Percentiles rank a stretch among this genome's conserved stretches.
Evolutionary conservation across 2,329 filamentous ascomycete species (phyloP).

Genomic region (Teratosphaeria nubilosa): DNA sequence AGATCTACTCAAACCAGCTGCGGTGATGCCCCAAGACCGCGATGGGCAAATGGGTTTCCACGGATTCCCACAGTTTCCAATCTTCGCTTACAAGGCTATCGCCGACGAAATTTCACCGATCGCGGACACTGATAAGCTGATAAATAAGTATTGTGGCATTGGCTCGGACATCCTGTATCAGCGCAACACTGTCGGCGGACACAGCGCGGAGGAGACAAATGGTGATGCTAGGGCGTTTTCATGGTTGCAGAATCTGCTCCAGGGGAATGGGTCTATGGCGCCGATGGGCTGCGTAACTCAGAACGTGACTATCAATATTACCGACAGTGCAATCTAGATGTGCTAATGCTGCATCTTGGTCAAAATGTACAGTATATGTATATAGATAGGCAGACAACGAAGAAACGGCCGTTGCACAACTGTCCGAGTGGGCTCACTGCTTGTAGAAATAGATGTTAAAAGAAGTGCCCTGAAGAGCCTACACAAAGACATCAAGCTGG

Average conservation of each 20-base stretch:
- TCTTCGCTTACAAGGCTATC: constrained; percentile 43
- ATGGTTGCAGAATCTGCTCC: constrained; percentile 16
- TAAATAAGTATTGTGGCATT: constrained; percentile 31
- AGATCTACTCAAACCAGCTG: constrained; percentile 13
- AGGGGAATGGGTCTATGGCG: constrained; percentile 4
- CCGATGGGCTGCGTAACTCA: constrained; percentile 16
- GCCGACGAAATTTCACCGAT: constrained; percentile 37
- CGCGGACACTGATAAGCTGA: constrained; percentile 34
- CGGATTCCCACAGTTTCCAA: constrained; percentile 36
- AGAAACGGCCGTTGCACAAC: neutral
- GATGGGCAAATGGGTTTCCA: constrained; percentile 30
- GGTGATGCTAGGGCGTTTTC: constrained; percentile 25
- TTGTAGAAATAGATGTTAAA: too few species aligned
- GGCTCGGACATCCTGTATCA: constrained; percentile 36
- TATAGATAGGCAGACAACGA: neutral
- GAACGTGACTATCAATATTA: constrained; percentile 15
- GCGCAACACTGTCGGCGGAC: constrained; percentile 35
- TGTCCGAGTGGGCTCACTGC: neutral
- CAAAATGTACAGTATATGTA: neutral
- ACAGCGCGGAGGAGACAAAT: constrained; percentile 27
- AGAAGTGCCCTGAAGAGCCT: too few species aligned
- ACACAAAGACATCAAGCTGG: too few species aligned
- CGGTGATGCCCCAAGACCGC: constrained; percentile 19
- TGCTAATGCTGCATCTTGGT: neutral
- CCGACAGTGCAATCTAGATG: neutral